phyloP scores from a whole-genome alignment of 768 basidiomycete genomes.

The Imleria badia region DNA sequence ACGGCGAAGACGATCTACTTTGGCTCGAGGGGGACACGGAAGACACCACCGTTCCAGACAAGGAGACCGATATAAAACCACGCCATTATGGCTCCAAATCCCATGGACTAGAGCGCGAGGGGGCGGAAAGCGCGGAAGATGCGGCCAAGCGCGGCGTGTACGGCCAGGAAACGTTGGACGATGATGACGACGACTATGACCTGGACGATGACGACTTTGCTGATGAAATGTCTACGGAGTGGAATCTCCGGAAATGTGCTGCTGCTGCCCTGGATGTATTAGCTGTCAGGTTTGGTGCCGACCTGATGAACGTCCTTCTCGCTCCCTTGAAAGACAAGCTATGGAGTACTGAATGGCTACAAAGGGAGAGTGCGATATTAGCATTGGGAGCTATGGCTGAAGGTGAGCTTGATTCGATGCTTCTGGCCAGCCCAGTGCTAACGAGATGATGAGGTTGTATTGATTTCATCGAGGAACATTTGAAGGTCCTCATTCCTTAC shows the following conservation, averaged over 20 bases:
- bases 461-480: slow-evolving; percentile 90
- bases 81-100: slow-evolving; percentile 84
- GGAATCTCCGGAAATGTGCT: slow-evolving; percentile 98
- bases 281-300: slow-evolving; percentile 88
- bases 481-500: slow-evolving; percentile 92
- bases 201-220: slow-evolving; percentile 85
- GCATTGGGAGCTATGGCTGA: slow-evolving; percentile 98
- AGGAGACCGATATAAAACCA: slow-evolving; percentile 95
- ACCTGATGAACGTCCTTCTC: slow-evolving; percentile 84
- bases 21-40: slow-evolving; percentile 93
- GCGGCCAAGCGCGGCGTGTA: slow-evolving; percentile 55
- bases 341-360: slow-evolving; percentile 91
- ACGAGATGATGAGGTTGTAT: slow-evolving; percentile 73
- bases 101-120: slow-evolving; percentile 81
- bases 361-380: slow-evolving; percentile 92
- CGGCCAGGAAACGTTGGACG: slow-evolving; percentile 79
- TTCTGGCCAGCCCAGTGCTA: neutral
- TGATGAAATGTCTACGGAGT: slow-evolving; percentile 96
- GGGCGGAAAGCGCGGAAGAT: slow-evolving; percentile 37
- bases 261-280: slow-evolving; percentile 97
- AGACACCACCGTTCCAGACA: slow-evolving; percentile 88
- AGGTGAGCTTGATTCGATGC: slow-evolving; percentile 49
- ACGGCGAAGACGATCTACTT: slow-evolving; percentile 93
- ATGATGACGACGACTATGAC: slow-evolving; percentile 86
- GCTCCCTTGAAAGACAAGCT: slow-evolving; percentile 90